Evolutionary conservation across 148 eudicot genomes (phyloP).

Genomic region (Cornus suecica): DNA sequence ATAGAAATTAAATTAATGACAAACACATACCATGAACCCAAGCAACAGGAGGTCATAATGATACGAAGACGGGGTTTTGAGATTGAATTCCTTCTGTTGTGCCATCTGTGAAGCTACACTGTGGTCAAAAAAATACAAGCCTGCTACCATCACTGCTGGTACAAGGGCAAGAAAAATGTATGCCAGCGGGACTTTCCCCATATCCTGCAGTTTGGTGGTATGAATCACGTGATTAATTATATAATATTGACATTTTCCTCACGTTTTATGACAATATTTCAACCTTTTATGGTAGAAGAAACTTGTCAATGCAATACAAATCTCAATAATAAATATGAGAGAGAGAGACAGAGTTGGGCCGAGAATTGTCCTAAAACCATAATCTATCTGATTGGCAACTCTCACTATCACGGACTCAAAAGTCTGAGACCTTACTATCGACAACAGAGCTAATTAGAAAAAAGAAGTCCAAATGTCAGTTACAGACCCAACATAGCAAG

Average conservation of each 20-base stretch:
- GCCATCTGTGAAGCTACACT: slow-evolving; percentile 96
- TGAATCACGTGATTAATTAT: neutral
- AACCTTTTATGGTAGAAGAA: neutral
- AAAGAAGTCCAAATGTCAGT: neutral
- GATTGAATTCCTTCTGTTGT: slow-evolving; percentile 87
- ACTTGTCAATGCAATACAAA: neutral
- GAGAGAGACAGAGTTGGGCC: neutral
- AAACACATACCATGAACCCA: slow-evolving; percentile 38
- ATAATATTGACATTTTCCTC: neutral
- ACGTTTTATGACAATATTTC: neutral
- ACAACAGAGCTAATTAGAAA: neutral
- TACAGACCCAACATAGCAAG: neutral
- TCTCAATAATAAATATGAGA: neutral
- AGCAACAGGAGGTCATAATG: slow-evolving; percentile 79
- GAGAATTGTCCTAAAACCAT: neutral
- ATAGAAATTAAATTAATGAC: neutral
- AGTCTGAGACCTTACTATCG: neutral
- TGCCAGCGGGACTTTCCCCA: slow-evolving; percentile 56
- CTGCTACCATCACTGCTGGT: slow-evolving; percentile 94
- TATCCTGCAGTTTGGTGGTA: slow-evolving; percentile 53
- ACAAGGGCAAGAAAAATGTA: slow-evolving; percentile 66
- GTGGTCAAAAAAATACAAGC: slow-evolving; percentile 90
- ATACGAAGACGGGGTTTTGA: slow-evolving; percentile 78
- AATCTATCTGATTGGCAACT: neutral
- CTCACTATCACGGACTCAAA: neutral